Evolutionary conservation across 306 rosid species (phyloP).

Genomic region (Quercus rubra): DNA sequence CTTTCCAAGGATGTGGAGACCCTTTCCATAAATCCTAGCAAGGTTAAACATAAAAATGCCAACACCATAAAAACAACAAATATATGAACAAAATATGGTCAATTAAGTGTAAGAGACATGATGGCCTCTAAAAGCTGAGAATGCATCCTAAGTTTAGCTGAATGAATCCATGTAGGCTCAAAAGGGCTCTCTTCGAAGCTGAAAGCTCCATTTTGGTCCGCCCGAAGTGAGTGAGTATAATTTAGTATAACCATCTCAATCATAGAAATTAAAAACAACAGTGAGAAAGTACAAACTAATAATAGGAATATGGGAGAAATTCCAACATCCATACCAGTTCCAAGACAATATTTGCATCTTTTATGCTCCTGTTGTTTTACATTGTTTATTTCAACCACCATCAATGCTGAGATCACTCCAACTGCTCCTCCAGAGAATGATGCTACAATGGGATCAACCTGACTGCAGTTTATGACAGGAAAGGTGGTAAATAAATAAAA

Average conservation of each 20-base stretch:
- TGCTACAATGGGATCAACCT: constrained; percentile 98
- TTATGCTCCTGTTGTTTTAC: constrained; percentile 94
- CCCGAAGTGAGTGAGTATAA: not conserved
- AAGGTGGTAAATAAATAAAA: constrained; percentile 12
- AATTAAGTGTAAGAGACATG: no score
- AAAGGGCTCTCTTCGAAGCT: no score
- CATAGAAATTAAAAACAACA: not conserved
- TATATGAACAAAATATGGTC: no score
- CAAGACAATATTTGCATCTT: constrained; percentile 96
- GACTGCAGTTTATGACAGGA: constrained; percentile 49
- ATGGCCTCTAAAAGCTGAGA: no score
- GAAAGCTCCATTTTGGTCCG: not conserved
- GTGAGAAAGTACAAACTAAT: not conserved
- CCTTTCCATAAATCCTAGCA: no score
- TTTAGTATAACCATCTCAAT: constrained; percentile 1
- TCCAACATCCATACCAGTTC: constrained; percentile 67
- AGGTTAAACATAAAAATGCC: no score
- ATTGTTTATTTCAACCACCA: constrained; percentile 97
- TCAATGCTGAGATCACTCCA: constrained; percentile 90
- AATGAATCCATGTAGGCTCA: no score
- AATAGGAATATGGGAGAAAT: not conserved
- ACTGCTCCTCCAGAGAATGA: constrained; percentile 99
- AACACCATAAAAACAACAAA: no score
- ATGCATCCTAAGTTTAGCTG: no score
- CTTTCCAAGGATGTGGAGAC: no score